phyloP scores from a whole-genome alignment of 129 eudicot genomes.

The Pittosporum tobira region DNA sequence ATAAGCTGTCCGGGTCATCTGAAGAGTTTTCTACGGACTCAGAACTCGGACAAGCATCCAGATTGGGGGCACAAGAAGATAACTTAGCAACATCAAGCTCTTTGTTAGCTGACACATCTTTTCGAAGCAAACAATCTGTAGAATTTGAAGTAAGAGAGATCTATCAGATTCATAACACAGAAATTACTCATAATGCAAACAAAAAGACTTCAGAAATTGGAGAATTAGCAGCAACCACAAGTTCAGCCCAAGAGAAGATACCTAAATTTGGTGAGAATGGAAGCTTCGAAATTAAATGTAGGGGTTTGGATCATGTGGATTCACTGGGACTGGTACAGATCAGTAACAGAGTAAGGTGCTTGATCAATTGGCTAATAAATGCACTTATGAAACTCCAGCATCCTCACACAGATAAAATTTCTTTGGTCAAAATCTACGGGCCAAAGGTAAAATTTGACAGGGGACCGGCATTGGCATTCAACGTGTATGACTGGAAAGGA shows the following conservation, averaged over 20 bases:
- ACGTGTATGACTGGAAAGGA: conserved; percentile 75
- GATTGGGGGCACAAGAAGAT: conserved; percentile 5
- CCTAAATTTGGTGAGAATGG: conserved; percentile 9
- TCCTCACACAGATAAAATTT: conserved; percentile 50
- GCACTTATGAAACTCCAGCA: conserved; percentile 66
- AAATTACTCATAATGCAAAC: neutral
- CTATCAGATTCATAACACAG: neutral
- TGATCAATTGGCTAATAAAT: conserved; percentile 66
- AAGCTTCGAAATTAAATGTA: conserved; percentile 29
- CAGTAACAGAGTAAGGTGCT: conserved; percentile 59
- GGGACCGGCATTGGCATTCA: conserved; percentile 79
- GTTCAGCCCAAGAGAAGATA: neutral
- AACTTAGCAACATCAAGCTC: conserved; percentile 9
- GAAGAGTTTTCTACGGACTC: conserved; percentile 47
- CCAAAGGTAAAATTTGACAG: conserved; percentile 65
- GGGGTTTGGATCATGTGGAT: conserved; percentile 74
- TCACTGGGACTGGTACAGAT: conserved; percentile 55
- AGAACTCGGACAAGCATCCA: conserved; percentile 26
- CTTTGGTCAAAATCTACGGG: conserved; percentile 66
- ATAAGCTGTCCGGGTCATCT: conserved; percentile 19
- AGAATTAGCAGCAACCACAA: conserved; percentile 4
- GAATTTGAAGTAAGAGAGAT: conserved; percentile 14
- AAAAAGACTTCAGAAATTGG: too few species aligned
- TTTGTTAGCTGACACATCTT: conserved; percentile 1
- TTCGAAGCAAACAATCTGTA: too few species aligned